A percentile compares a stretch with the other conserved stretches of the same genome.
Conservation (phyloP, 257 asterid genomes). For the Solanum pinnatisectum region DNA sequence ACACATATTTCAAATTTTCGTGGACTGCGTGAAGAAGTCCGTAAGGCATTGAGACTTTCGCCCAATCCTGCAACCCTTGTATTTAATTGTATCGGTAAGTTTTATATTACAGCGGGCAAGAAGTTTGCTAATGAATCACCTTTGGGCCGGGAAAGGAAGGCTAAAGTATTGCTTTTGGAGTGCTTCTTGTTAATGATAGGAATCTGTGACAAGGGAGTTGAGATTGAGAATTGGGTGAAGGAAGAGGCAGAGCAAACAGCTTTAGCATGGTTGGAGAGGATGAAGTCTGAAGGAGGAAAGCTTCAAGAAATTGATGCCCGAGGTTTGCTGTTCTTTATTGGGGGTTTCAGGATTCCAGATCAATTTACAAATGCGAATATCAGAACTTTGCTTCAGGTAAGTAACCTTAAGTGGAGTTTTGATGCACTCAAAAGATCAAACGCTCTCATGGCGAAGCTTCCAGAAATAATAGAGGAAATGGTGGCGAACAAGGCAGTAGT, state of each 20-base stretch:
- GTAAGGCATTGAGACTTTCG: neutral
- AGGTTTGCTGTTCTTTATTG: slow-evolving; percentile 62
- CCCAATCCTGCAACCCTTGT: neutral
- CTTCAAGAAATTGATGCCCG: slow-evolving; percentile 65
- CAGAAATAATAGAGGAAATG: slow-evolving; percentile 55
- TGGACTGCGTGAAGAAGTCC: neutral
- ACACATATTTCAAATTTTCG: neutral
- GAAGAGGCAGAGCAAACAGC: slow-evolving; percentile 55
- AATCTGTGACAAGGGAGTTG: neutral
- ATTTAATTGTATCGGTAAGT: slow-evolving; percentile 38
- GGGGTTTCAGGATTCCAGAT: slow-evolving; percentile 57
- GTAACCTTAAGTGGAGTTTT: slow-evolving; percentile 47
- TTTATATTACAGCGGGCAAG: slow-evolving; percentile 26
- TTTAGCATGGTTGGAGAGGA: slow-evolving; percentile 61
- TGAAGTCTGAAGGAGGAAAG: slow-evolving; percentile 54
- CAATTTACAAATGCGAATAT: slow-evolving; percentile 45
- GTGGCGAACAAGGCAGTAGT: slow-evolving; percentile 48
- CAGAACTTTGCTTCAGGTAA: slow-evolving; percentile 43
- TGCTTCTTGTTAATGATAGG: slow-evolving; percentile 48
- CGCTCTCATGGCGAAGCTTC: slow-evolving; percentile 39
- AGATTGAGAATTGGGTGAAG: slow-evolving; percentile 31
- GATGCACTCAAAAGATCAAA: slow-evolving; percentile 40
- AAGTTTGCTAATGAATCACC: slow-evolving; percentile 45
- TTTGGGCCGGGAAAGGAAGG: slow-evolving; percentile 55
- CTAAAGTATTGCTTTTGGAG: slow-evolving; percentile 58